Percentiles rank a stretch among this genome's conserved stretches.
Evolutionary conservation across 176 grass and related monocot genomes (phyloP).

Genomic region (barley (Hordeum vulgare)): MorexV3_pseudomolecules_assembly NC_058519.1:38271721-38272220

Average conservation of each 20-base stretch:
- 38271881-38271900: background rate
- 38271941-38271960: background rate
- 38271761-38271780: background rate
- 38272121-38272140: slow-evolving; percentile 82
- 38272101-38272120: slow-evolving; percentile 83
- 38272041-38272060: background rate
- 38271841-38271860: background rate
- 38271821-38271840: background rate
- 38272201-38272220: slow-evolving; percentile 51
- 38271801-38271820: background rate
- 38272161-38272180: slow-evolving; percentile 71
- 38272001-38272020: background rate
- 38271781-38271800: background rate
- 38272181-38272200: slow-evolving; percentile 75
- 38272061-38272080: background rate
- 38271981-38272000: background rate
- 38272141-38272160: slow-evolving; percentile 70
- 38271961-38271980: background rate
- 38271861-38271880: background rate
- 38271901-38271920: background rate
- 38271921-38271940: background rate
- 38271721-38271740: slow-evolving; percentile 4
- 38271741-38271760: background rate
- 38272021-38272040: background rate
- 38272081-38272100: background rate